These are phyloP conservation scores for Cucumis sativus DNA, from an alignment of 306 rosid genomes.

Conservation along the genomic window DNA sequence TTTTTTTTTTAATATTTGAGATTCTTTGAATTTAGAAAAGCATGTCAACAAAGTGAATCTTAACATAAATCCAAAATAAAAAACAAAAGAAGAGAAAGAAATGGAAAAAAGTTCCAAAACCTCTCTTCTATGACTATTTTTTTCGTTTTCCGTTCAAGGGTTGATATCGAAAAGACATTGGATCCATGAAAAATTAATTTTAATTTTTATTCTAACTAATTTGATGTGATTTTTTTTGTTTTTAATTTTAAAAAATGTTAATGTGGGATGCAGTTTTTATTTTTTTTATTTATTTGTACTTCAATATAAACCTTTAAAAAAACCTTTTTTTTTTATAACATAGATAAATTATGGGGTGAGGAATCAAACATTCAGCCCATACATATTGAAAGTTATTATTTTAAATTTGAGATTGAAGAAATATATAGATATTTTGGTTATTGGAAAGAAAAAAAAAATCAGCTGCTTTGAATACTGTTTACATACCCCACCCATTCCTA, in stretches of 20 bases:
- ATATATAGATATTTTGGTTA: too few relatives aligned
- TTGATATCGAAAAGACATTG: not conserved
- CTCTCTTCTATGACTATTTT: not conserved
- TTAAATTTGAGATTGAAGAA: too few relatives aligned
- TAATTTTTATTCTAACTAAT: not conserved
- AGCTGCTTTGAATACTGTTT: too few relatives aligned
- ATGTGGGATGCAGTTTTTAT: not conserved
- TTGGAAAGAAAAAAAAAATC: too few relatives aligned
- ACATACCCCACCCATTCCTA: too few relatives aligned
- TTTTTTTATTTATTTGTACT: too few relatives aligned
- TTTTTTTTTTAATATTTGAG: not conserved
- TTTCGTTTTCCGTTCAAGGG: not conserved
- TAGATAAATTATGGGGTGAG: too few relatives aligned
- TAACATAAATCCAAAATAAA: not conserved
- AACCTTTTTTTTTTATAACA: too few relatives aligned
- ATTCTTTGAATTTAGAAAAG: not conserved
- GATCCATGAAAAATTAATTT: not conserved
- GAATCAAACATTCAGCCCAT: too few relatives aligned
- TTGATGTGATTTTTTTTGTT: not conserved
- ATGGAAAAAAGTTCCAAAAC: not conserved
- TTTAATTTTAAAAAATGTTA: not conserved
- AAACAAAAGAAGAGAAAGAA: not conserved
- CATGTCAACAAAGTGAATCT: slow-evolving; percentile 5
- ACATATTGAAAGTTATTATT: too few relatives aligned
- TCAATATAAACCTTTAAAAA: too few relatives aligned